Base-by-base conservation (phyloP, 352 stramenopile genomes). In the Pythium plurisporium region DNA sequence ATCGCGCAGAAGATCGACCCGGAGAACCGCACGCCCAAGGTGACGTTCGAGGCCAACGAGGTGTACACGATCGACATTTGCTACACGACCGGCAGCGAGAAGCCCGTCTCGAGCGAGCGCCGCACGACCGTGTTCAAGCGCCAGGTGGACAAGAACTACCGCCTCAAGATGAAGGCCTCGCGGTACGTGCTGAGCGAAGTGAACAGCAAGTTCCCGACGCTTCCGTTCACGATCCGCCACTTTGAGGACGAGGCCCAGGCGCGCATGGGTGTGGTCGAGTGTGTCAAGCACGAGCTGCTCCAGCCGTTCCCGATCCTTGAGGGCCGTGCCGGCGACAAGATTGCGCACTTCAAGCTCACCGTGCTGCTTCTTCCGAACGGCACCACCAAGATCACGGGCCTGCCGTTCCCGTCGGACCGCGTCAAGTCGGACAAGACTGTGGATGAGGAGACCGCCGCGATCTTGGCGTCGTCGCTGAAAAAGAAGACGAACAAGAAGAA, bases 51-150 rank as follows among this genome's bases (percentile, higher is more conserved):
- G 73, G 72, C 94, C 25, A 92, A 96, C 57, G 94, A 99, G 76
- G 97, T 99, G 36, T 99, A 99, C 78, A 96, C 96, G 19, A 95
- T 99, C 38, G 97, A 99, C 73, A 92, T 99, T 50, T 97, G 95
- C 70, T 97, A 99, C 82, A 98, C 87, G 55, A 99, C 97, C 9
- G 97, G 97, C 37, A 95, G 98, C 64, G 97, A 98, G 45, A 98
- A 98, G 76, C 91, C 94, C 2, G 82, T 95, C 57, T 76, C 64
- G 41, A 92, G 76, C 50, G 87, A 93, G 69, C 91, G 79, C 55
- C 88, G 96, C 64, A 99, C 96, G 36, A 99, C 97, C 20, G 87
- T 99, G 33, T 99, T 98, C 81, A 99, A 99, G 82, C 93, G 97
- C 58, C 97, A 98, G 64, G 96, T 99, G 34, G 97, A 99, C 75